phyloP scores from a whole-genome alignment of 192 early-diverging fungal genomes.

The Oehlia diaphana region DNA sequence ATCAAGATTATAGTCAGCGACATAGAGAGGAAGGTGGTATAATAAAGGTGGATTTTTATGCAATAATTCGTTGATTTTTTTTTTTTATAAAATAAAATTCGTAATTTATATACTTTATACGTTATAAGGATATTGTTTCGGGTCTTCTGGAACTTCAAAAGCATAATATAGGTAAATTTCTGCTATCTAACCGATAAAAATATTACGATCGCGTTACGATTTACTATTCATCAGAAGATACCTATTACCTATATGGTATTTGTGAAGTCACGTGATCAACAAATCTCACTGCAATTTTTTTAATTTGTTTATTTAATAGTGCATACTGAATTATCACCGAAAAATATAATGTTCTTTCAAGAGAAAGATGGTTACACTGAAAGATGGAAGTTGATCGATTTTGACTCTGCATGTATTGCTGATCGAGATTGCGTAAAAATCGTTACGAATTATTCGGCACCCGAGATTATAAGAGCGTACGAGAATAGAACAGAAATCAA shows the following conservation, averaged over 20 bases:
- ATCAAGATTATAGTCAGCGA: neutral
- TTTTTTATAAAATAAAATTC: too few species aligned
- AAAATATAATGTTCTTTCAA: constrained; percentile 11
- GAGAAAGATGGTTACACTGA: neutral
- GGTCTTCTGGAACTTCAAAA: neutral
- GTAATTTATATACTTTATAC: neutral
- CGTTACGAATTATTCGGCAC: neutral
- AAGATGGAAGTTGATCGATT: constrained; percentile 1
- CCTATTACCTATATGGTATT: too few species aligned
- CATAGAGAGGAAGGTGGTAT: neutral
- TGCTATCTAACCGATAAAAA: neutral
- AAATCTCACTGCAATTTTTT: too few species aligned
- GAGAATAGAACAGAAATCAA: neutral
- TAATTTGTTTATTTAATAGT: neutral
- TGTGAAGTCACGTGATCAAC: too few species aligned
- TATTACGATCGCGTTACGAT: too few species aligned
- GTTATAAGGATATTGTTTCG: neutral
- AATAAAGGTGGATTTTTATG: neutral
- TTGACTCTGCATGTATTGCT: neutral
- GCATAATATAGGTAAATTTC: neutral
- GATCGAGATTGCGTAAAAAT: neutral
- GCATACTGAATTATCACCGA: neutral
- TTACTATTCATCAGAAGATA: too few species aligned
- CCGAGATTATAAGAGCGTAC: neutral
- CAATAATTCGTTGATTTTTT: neutral